Evolutionary conservation across 2,329 filamentous ascomycete genomes (phyloP).

Genomic region (Trichoderma lentiforme): DNA sequence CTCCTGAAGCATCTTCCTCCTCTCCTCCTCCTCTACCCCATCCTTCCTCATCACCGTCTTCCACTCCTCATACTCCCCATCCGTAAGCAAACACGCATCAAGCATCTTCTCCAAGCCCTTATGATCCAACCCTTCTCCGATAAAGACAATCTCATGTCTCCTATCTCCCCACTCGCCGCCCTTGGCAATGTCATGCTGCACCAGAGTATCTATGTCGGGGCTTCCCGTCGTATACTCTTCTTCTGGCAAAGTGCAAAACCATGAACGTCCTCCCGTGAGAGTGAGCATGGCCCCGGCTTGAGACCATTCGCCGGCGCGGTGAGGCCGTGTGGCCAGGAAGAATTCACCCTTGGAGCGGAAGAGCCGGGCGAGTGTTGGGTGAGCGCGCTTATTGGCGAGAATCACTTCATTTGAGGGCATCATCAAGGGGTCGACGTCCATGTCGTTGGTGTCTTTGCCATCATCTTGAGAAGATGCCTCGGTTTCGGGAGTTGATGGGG

Average conservation of each 20-base stretch:
- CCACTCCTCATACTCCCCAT: conserved; percentile 55
- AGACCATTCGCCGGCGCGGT: conserved; percentile 57
- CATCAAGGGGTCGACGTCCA: conserved; percentile 25
- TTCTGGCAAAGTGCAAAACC: conserved; percentile 59
- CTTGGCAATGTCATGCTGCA: conserved; percentile 48
- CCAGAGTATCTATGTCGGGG: conserved; percentile 45
- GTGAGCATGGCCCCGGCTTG: conserved; percentile 64
- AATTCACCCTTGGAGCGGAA: conserved; percentile 63
- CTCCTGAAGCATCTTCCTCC: conserved; percentile 55
- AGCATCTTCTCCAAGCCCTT: conserved; percentile 49
- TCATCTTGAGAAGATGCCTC: not conserved
- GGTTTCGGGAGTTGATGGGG: not conserved
- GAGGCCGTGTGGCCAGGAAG: conserved; percentile 57
- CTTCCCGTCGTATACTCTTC: conserved; percentile 49
- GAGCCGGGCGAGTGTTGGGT: conserved; percentile 51
- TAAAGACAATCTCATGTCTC: conserved; percentile 70
- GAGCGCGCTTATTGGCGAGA: conserved; percentile 53
- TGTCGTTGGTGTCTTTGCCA: not conserved
- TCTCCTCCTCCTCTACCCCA: conserved; percentile 35
- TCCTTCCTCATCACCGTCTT: conserved; percentile 48
- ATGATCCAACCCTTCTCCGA: conserved; percentile 61
- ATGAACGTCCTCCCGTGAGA: conserved; percentile 50
- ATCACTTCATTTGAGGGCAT: conserved; percentile 42
- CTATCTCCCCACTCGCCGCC: conserved; percentile 66
- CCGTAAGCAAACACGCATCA: conserved; percentile 60